Evolutionary conservation across 306 rosid species (phyloP), one percentile per base, ranked within the genome.

Genomic region (Medicago lupulina): DNA sequence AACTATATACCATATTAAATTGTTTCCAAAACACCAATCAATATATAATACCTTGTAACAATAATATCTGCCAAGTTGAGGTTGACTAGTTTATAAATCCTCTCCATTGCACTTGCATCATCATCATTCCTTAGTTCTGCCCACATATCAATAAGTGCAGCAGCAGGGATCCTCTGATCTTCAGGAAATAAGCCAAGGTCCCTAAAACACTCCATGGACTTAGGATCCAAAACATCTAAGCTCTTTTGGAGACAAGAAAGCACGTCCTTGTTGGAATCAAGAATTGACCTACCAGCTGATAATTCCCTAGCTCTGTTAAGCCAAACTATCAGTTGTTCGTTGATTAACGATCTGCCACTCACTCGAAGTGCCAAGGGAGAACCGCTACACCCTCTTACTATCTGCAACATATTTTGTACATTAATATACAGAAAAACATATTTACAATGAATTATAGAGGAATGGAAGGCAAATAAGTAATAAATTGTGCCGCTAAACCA

Each of bases 161-260:
- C 39, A n/a, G 75, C 92, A 67, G 89, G 85, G 31, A 91, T 93
- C 80, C 87, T 89, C 31, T 80, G 89, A 57, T 80, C 90, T 63
- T 84, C 90, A 1, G 94, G 98, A 80, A 93, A 91, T 49, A 84
- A 86, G 62, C 88, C 83, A 10, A 93, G 78, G 80, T 93, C 93
- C 66, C 59, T 11, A 84, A 93, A 93, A 77, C 91, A 81, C 55
- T 93, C 85, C 13, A 31, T 66, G 12, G 21, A 51, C 73, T 71
- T 76, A 5, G 80, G 23, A 25, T 83, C 76, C 60, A 66, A 71
- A 5, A 58, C 83, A 67, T 86, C 91, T 5, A 90, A 54, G 79
- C 82, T 80, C 41, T 81, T 83, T 75, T 86, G 78, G 17, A 88
- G 89, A 77, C 83, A 65, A 8, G 13, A 23, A 70, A 84, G 87